These are phyloP conservation scores for Chlorociboria aeruginascens DNA, from an alignment of 495 filamentous ascomycete species.

Conservation along the genomic window DNA sequence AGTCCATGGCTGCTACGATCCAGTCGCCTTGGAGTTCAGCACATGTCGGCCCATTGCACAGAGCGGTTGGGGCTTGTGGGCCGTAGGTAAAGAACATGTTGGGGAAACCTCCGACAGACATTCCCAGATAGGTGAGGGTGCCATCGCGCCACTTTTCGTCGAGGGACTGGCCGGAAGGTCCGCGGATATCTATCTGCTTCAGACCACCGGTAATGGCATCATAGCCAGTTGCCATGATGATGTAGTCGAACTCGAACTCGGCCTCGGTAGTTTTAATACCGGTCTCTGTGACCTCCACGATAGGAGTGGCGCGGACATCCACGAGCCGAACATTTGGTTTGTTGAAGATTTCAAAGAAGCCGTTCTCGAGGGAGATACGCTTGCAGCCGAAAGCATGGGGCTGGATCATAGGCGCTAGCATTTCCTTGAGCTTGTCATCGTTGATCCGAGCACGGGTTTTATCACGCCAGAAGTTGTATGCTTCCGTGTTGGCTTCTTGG, in stretches of 20 bases:
- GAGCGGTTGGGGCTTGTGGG: constrained; percentile 35
- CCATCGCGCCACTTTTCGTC: constrained; percentile 35
- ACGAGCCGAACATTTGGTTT: constrained; percentile 35
- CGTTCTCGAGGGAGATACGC: constrained; percentile 35
- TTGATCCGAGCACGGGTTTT: constrained; percentile 32
- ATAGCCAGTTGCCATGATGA: constrained; percentile 45
- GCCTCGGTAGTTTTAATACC: constrained; percentile 33
- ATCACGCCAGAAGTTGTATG: constrained; percentile 30
- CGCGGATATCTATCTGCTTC: constrained; percentile 34
- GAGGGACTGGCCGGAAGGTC: constrained; percentile 29
- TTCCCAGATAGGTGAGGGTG: constrained; percentile 36
- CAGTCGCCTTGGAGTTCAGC: constrained; percentile 39
- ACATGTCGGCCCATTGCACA: constrained; percentile 35
- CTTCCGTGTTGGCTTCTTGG: constrained; percentile 32
- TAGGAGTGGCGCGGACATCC: constrained; percentile 32
- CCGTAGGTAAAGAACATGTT: constrained; percentile 45
- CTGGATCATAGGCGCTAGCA: constrained; percentile 33
- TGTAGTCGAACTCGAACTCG: constrained; percentile 35
- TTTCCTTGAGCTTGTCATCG: constrained; percentile 33
- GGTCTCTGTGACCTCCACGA: constrained; percentile 26
- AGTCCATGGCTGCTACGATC: constrained; percentile 22
- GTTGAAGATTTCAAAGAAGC: constrained; percentile 42
- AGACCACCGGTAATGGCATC: constrained; percentile 40
- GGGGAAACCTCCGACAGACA: constrained; percentile 34
- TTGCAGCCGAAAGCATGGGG: constrained; percentile 38